phyloP scores from a whole-genome alignment of 208 protist species.

The Crithidia expoeki region DNA sequence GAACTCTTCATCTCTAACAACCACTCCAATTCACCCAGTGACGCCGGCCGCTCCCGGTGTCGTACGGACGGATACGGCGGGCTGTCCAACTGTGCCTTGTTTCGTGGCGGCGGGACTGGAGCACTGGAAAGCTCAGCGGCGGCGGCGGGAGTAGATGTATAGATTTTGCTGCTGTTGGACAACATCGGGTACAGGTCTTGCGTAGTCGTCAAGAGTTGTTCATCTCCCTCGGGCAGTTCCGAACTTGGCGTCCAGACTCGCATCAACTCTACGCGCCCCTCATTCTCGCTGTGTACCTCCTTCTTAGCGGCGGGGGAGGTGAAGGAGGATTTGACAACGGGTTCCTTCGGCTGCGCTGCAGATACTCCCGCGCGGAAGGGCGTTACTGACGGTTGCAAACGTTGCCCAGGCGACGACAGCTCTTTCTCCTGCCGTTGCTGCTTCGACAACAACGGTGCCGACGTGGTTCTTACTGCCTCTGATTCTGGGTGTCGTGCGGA shows the following conservation, averaged over 20 bases:
- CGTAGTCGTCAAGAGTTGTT: background rate
- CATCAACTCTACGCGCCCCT: background rate
- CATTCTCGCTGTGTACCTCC: too few species aligned
- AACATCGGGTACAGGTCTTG: constrained; percentile 7
- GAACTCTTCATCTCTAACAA: too few species aligned
- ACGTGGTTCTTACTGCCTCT: background rate
- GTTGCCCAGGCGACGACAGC: background rate
- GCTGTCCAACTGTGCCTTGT: too few species aligned
- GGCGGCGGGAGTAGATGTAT: background rate
- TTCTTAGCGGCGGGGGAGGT: too few species aligned
- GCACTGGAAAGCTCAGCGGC: background rate
- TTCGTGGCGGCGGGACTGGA: background rate
- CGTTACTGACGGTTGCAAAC: background rate
- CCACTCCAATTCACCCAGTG: too few species aligned
- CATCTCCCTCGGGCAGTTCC: background rate
- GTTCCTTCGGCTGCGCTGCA: background rate
- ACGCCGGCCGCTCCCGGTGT: too few species aligned
- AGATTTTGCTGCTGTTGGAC: background rate
- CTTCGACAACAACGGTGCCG: background rate
- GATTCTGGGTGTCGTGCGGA: background rate
- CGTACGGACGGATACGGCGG: too few species aligned
- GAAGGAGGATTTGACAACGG: background rate
- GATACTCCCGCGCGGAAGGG: background rate
- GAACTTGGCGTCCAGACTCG: constrained; percentile 16
- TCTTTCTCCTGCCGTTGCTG: background rate